Conservation (phyloP, 164 flowering plant genomes). For the Nelumbo lutea region DNA sequence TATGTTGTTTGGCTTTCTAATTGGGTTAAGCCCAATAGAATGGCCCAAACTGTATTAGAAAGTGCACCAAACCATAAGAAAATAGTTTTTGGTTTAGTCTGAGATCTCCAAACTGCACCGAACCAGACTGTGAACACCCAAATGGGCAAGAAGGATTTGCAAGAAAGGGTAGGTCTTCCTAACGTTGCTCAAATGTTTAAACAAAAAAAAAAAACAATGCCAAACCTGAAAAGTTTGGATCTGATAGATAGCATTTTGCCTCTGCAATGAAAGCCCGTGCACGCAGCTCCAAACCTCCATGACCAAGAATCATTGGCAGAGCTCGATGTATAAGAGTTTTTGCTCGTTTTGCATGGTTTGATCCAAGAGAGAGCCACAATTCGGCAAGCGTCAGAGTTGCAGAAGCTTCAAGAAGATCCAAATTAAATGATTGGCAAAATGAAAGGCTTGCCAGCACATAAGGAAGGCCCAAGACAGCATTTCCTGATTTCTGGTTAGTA, state of each 20-base stretch:
- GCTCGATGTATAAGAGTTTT: slow-evolving; percentile 60
- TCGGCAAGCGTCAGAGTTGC: slow-evolving; percentile 82
- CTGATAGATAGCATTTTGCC: slow-evolving; percentile 86
- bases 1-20: too few relatives aligned
- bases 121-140: too few relatives aligned
- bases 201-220: not conserved
- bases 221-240: slow-evolving; percentile 71
- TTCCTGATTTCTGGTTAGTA: slow-evolving; percentile 69
- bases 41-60: too few relatives aligned
- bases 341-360: slow-evolving; percentile 76
- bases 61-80: too few relatives aligned
- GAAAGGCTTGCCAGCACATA: slow-evolving; percentile 91
- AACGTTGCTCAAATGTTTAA: not conserved
- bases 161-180: too few relatives aligned
- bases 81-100: too few relatives aligned
- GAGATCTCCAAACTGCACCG: too few relatives aligned
- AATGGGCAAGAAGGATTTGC: too few relatives aligned
- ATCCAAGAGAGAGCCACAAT: slow-evolving; percentile 84
- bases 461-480: slow-evolving; percentile 78
- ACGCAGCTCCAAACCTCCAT: slow-evolving; percentile 92
- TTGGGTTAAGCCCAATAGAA: too few relatives aligned
- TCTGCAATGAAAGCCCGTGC: slow-evolving; percentile 81
- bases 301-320: slow-evolving; percentile 86
- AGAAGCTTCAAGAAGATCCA: slow-evolving; percentile 95
- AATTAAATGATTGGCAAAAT: slow-evolving; percentile 83